Evolutionary conservation across 148 eudicot species (phyloP).

Genomic region (Fallopia convolvulus): DNA sequence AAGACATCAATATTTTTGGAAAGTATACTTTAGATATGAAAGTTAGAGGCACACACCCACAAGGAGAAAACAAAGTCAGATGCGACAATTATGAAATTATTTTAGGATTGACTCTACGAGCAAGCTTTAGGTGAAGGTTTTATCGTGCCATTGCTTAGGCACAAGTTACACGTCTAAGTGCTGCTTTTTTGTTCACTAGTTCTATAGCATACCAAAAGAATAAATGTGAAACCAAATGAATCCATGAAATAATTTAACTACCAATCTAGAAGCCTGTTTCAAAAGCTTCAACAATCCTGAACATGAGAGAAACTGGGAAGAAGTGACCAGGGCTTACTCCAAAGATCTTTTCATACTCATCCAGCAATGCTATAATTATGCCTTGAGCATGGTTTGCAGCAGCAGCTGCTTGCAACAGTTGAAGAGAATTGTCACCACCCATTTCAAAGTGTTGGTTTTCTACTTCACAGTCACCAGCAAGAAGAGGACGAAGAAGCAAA

Average conservation of each 20-base stretch:
- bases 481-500: slow-evolving; percentile 88
- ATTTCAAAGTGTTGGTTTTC: slow-evolving; percentile 62
- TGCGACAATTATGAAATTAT: not conserved
- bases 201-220: not conserved
- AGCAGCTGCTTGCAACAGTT: slow-evolving; percentile 97
- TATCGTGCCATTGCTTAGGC: not conserved
- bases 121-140: not conserved
- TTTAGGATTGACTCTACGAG: not conserved
- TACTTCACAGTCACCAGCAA: slow-evolving; percentile 92
- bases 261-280: not conserved
- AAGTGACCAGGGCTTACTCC: slow-evolving; percentile 49
- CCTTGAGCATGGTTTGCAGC: slow-evolving; percentile 99
- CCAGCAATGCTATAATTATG: slow-evolving; percentile 69
- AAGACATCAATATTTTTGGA: not conserved
- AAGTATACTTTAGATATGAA: not conserved
- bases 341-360: slow-evolving; percentile 86
- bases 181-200: not conserved
- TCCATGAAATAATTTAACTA: not conserved
- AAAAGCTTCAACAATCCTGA: not conserved
- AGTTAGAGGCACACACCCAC: not conserved
- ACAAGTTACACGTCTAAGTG: not conserved
- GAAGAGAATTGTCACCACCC: slow-evolving; percentile 81
- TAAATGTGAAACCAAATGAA: not conserved
- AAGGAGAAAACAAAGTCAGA: not conserved
- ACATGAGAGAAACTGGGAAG: not conserved